Evolutionary conservation across 768 basidiomycete genomes (phyloP), one percentile per base, ranked within the genome.

Genomic region (Pleurotus platypus): DNA sequence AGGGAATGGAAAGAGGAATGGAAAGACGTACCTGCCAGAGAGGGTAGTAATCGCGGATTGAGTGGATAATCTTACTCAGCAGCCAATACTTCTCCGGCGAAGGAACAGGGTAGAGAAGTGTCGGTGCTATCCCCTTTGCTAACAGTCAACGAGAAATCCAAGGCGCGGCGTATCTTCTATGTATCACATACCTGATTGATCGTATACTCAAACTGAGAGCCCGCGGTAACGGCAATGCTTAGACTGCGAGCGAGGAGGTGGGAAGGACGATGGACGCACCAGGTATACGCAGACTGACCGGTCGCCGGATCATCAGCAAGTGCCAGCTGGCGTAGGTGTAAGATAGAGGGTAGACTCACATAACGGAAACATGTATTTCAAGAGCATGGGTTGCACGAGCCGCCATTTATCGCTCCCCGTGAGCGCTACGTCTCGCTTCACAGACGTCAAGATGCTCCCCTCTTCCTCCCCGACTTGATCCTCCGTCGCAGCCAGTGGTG

Each of bases 1-100:
- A 26, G 22, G 45, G 30, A 57, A 56, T 54, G 12, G 49, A 56
- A 24, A 24, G 22, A 47, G 57, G 57, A 47, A 59, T 61, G 60
- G 65, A 4, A 61, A 63, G 16, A 46, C 78, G 22, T 59, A 88
- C 90, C 86, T 93, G 92, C 91, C 94, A 97, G 40, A 96, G 80
- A 1, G 94, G 94, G 71, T 98, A 98, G 68, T 94, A 98, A 66
- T 98, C 96, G 38, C 93, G 80, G 16, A 94, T 78, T 1, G 84
- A 86, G 64, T 90, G 85, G 57, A 98, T 91, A 58, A 98, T 79
- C 66, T 79, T 83, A 66, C 86, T 83, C 49, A 96, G 76, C 11
- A 92, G 49, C 55, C 83, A 79, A 59, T 87, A 76, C 4, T 74
- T 72, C 5, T 83, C 80, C 1, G 76, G 67, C 0, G 81, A 77